phyloP scores from a whole-genome alignment of 177 flowering plant species.

The Vitis hybrid region DNA sequence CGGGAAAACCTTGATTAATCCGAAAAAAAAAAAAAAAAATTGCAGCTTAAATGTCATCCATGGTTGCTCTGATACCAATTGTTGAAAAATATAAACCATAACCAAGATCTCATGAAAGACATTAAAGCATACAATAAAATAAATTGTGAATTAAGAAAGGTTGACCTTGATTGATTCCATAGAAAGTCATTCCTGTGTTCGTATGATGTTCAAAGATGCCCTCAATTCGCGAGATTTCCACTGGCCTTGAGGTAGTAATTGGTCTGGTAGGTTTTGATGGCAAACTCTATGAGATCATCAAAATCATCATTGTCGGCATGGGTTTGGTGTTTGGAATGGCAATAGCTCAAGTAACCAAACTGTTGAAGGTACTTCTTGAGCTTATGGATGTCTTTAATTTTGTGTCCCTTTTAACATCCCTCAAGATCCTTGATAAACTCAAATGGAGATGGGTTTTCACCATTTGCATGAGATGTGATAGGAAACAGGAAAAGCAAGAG shows the following conservation, averaged over 20 bases:
- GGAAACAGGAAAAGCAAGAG: not conserved
- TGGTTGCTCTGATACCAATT: too few species aligned
- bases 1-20: too few species aligned
- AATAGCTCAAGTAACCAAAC: constrained; percentile 17
- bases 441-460: not conserved
- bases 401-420: constrained; percentile 7
- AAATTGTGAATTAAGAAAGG: too few species aligned
- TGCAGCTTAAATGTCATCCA: too few species aligned
- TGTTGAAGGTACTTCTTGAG: constrained; percentile 15
- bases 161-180: too few species aligned
- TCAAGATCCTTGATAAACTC: not conserved
- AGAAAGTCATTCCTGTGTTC: too few species aligned
- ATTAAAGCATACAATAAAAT: too few species aligned
- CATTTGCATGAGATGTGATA: not conserved
- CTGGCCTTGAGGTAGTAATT: constrained; percentile 31
- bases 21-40: too few species aligned
- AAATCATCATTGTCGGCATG: constrained; percentile 19
- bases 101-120: too few species aligned
- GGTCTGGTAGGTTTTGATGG: constrained; percentile 36
- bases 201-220: too few species aligned
- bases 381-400: constrained; percentile 1
- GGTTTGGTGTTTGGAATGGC: not conserved
- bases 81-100: too few species aligned
- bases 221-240: constrained; percentile 5
- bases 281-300: constrained; percentile 26